phyloP scores from a whole-genome alignment of 2,329 filamentous ascomycete species.

The Sclerotinia minor region DNA sequence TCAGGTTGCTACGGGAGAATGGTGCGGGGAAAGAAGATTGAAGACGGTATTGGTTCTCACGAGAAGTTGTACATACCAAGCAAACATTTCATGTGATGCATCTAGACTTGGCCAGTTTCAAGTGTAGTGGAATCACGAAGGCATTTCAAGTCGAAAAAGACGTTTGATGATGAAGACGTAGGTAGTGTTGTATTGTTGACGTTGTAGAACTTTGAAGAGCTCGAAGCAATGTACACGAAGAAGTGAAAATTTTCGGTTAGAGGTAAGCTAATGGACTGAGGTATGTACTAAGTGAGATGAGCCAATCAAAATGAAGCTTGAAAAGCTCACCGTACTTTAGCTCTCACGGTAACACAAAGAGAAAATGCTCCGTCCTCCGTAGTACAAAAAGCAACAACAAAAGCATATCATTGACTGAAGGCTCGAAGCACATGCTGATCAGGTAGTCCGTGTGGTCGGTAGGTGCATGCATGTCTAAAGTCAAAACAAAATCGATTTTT shows the following conservation, averaged over 20 bases:
- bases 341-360: neutral
- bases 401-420: too few species aligned
- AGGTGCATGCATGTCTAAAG: neutral
- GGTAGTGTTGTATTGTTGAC: neutral
- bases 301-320: neutral
- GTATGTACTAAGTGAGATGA: neutral
- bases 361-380: too few species aligned
- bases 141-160: slow-evolving; percentile 3
- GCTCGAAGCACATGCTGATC: slow-evolving; percentile 17
- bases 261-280: neutral
- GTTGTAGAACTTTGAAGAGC: slow-evolving; percentile 5
- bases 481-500: too few species aligned
- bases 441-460: neutral
- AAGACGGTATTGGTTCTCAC: neutral
- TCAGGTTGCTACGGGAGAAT: slow-evolving; percentile 27
- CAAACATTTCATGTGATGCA: slow-evolving; percentile 16
- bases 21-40: neutral
- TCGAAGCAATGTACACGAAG: neutral
- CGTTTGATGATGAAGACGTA: neutral
- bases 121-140: neutral
- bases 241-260: slow-evolving; percentile 6
- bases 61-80: slow-evolving; percentile 21
- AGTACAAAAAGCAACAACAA: neutral
- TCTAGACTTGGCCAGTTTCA: slow-evolving; percentile 6
- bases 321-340: slow-evolving; percentile 6